Base-by-base conservation (phyloP, 805 yeast species). In the Lipomyces sp. region DNA sequence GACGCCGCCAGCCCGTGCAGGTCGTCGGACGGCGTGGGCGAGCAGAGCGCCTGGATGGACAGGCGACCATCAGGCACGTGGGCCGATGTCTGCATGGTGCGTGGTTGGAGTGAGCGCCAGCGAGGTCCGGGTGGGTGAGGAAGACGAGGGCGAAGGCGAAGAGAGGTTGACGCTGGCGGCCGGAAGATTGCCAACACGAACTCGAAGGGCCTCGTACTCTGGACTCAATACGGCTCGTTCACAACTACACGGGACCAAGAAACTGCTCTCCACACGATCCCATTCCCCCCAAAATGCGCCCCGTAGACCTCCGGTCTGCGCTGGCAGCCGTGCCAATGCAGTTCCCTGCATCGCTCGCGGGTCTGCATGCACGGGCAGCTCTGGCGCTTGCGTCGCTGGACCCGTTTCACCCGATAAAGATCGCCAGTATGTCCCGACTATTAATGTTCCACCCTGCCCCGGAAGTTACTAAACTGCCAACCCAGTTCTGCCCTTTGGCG, bases 31-130 rank as follows among this genome's bases (percentile, higher is more conserved):
- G 16, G 39, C 33, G 16, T 31, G 6, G 39, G 39, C 31, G 35
- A 31, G 36, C 53, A 49, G 21, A 49, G 49, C 33, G 53, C 44
- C 36, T 49, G 53, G 39, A 49, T 49, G 19, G 53, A 49, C 44
- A 49, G 40, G 14, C 52, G 47, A 24, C 45, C 52, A 45, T 48
- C 52, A 24, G 32, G 41, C 41, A 28, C 29, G 37, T 23, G 46
- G 13, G 37, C 16, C 29, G 26, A n/a, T 19, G 22, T 22, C 19
- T 22, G 19, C 19, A 6, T 21, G 16, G 11, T n/a, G 19, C 26
- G 18, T 29, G 41, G 10, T 18, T n/a, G 19, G 6, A 21, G 41
- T 39, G 36, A 3, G 16, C 29, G 11, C 16, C 39, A 14, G 7
- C 8, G 35, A 4, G 43, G 35, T 10, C 8, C 21, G 13, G 16